These are phyloP conservation scores for Cercospora zeina DNA, from an alignment of 2,329 filamentous ascomycete genomes.

Conservation along the genomic window DNA sequence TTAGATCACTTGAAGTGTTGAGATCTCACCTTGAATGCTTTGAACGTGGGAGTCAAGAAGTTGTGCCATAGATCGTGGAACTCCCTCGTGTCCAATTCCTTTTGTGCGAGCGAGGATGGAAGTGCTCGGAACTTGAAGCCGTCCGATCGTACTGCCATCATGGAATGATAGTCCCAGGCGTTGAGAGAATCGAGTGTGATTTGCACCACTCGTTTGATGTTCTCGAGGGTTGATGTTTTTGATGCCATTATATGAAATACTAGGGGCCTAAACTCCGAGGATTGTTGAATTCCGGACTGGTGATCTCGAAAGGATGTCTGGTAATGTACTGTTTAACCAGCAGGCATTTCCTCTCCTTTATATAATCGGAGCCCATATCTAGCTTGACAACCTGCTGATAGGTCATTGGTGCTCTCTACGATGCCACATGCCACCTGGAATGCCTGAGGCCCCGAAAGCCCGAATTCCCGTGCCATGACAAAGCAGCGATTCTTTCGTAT, in stretches of 20 bases:
- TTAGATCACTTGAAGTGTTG: neutral
- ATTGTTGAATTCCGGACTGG: neutral
- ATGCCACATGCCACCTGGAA: neutral
- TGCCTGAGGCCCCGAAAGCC: slow-evolving; percentile 16
- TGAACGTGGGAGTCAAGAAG: slow-evolving; percentile 2
- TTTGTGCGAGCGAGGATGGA: slow-evolving; percentile 3
- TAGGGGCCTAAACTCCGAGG: neutral
- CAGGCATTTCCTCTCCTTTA: neutral
- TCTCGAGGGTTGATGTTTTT: neutral
- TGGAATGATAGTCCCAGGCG: neutral
- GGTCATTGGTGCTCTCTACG: neutral
- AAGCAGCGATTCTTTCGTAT: slow-evolving; percentile 2
- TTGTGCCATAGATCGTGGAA: neutral
- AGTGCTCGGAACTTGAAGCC: slow-evolving; percentile 9
- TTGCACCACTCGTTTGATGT: slow-evolving; percentile 7
- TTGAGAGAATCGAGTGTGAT: slow-evolving; percentile 3
- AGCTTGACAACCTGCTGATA: neutral
- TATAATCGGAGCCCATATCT: neutral
- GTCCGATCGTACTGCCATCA: neutral
- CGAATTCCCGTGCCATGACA: slow-evolving; percentile 12
- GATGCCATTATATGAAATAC: neutral
- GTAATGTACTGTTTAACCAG: neutral
- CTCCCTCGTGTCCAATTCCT: neutral
- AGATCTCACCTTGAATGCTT: neutral
- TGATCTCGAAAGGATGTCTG: neutral